Conservation (phyloP, 257 asterid genomes). For the Nicotiana knightiana region DNA sequence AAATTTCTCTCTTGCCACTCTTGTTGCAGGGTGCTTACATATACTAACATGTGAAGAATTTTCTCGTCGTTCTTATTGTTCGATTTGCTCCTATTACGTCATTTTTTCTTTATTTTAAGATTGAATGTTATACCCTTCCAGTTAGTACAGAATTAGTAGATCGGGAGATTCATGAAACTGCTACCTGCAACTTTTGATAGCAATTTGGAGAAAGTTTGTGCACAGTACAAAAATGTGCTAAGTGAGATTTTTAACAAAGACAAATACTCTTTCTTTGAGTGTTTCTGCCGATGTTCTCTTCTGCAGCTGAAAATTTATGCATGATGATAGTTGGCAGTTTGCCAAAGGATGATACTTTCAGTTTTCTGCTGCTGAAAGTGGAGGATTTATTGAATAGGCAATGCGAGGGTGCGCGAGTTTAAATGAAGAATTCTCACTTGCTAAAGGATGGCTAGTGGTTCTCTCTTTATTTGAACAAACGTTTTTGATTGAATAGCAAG, state of each 20-base stretch:
- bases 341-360: background rate
- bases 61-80: background rate
- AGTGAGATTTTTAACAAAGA: background rate
- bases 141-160: background rate
- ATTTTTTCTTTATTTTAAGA: no score
- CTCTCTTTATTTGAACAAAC: no score
- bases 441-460: no score
- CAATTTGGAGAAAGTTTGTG: background rate
- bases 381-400: background rate
- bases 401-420: background rate
- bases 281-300: background rate
- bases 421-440: no score
- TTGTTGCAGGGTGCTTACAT: background rate
- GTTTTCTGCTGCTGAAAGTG: background rate
- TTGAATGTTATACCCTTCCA: background rate
- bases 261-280: background rate
- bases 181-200: background rate
- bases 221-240: background rate
- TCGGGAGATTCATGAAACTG: background rate
- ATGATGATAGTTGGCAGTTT: background rate
- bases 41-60: background rate
- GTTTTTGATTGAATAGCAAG: no score
- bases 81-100: background rate
- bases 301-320: background rate
- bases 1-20: background rate